Base-by-base conservation (phyloP, 2,329 filamentous ascomycete genomes). In the Cytospora leucostoma region DNA sequence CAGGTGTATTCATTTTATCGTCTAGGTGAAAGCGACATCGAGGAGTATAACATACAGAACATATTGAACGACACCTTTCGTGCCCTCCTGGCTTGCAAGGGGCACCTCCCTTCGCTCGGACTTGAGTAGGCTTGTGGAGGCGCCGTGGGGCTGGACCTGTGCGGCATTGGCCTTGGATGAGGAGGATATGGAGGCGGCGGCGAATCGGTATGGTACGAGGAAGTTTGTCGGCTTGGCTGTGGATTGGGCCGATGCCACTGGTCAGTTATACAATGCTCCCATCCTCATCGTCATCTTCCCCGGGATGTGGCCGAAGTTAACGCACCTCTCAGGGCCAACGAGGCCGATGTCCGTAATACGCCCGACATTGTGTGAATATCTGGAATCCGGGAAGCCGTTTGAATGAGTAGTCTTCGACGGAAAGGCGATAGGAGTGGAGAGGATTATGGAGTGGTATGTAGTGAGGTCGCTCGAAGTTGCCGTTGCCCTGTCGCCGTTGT, bases 11-110 rank as follows among this genome's bases (percentile, higher is more conserved):
- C 2, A n/a, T 10, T 27, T 40, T 7, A 8, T 6, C 12, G 12
- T 37, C 38, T 19, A n/a, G 1, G 19, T 53, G 8, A 21, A 7
- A 7, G 40, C 21, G 17, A 21, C 1, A 7, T 15, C 35, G 37
- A 32, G 38, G 40, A 44, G 37, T 37, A 59, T 15, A 15, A 86
- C 90, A 70, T 90, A 94, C 90, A 96, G 83, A 68, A 91, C 91
- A 77, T 93, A 94, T 87, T 96, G 90, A 72, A 94, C 81, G 65
- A 86, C 86, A 71, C 90, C 88, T 82, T 94, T 92, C 77, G 89
- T 91, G 68, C 83, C 83, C 77, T 92, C 88, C 79, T 96, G 88
- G 76, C 89, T 93, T 68, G 89, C 81, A 65, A 95, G 82, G 67
- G 86, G 88, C 63, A 95, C 90, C 78, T 94, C 89, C 74, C 84